Percentiles rank a stretch among this genome's conserved stretches.
Conservation (phyloP, 352 stramenopile genomes). For the Phytopythium boreale region DNA sequence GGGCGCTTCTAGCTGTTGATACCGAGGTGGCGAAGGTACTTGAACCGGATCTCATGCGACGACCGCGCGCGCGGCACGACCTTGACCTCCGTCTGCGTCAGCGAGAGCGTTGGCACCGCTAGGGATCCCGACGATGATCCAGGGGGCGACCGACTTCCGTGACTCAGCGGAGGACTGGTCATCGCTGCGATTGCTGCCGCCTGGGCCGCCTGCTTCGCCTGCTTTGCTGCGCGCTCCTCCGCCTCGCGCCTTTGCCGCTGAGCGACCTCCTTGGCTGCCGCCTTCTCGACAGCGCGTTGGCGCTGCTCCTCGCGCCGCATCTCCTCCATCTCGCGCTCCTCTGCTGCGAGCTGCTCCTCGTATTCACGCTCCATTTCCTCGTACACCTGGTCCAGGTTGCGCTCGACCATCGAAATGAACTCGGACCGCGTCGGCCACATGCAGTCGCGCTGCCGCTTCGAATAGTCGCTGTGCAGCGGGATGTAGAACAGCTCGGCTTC, state of each 20-base stretch:
- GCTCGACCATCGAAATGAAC: conserved; percentile 87
- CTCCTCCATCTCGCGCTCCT: conserved; percentile 64
- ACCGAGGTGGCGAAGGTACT: conserved; percentile 86
- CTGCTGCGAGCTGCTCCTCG: conserved; percentile 59
- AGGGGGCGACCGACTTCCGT: conserved; percentile 32
- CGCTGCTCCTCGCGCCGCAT: conserved; percentile 68
- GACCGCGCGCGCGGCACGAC: conserved; percentile 69
- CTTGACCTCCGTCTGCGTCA: conserved; percentile 68
- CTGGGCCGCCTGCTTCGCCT: conserved; percentile 15
- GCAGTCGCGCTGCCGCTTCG: conserved; percentile 79
- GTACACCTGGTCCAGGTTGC: conserved; percentile 83
- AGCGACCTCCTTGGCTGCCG: background rate
- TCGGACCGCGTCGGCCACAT: conserved; percentile 85
- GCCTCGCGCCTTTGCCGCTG: conserved; percentile 15
- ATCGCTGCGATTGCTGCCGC: conserved; percentile 1
- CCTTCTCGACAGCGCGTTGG: conserved; percentile 43
- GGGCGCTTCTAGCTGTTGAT: conserved; percentile 60
- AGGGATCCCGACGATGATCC: conserved; percentile 17
- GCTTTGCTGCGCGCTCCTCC: conserved; percentile 15
- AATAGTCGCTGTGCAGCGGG: conserved; percentile 78
- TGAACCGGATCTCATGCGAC: conserved; percentile 78
- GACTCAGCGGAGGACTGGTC: background rate
- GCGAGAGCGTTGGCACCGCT: conserved; percentile 34
- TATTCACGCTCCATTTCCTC: conserved; percentile 88
- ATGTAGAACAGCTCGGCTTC: conserved; percentile 88